Percentiles rank a stretch among this genome's conserved stretches.
phyloP scores from a whole-genome alignment of 129 eudicot genomes.

The Deinandra increscens region DNA sequence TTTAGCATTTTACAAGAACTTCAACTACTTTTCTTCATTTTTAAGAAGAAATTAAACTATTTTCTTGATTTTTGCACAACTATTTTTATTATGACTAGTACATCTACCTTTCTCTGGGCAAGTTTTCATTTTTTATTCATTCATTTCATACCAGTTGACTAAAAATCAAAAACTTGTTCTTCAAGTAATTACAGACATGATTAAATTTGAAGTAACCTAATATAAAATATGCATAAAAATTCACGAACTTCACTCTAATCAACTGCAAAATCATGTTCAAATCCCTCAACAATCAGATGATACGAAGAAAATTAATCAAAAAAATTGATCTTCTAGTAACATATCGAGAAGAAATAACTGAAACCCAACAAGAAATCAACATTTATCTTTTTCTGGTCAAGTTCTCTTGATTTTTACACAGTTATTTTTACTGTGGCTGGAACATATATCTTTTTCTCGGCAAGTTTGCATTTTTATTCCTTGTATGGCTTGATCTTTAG shows the following conservation, averaged over 20 bases:
- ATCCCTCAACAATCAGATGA: background rate
- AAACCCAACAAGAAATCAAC: background rate
- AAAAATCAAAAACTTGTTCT: constrained; percentile 7
- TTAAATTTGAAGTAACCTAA: background rate
- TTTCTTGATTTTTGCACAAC: too few species aligned
- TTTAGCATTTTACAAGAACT: too few species aligned
- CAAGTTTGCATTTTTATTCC: background rate
- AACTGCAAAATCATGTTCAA: background rate
- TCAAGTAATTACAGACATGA: background rate
- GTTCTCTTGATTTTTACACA: too few species aligned
- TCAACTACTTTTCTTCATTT: too few species aligned
- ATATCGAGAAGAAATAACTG: background rate
- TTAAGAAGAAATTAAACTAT: too few species aligned
- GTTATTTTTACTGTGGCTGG: background rate
- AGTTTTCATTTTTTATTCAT: constrained; percentile 4
- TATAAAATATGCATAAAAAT: background rate
- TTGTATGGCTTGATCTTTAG: too few species aligned
- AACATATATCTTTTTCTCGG: background rate
- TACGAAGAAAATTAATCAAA: background rate
- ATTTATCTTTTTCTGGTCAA: too few species aligned
- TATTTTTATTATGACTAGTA: background rate
- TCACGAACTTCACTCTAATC: background rate
- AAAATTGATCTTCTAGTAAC: background rate
- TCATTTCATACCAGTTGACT: background rate
- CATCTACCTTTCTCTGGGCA: background rate